Conservation (phyloP, 306 rosid genomes). For the Cucurbita argyrosperma region DNA sequence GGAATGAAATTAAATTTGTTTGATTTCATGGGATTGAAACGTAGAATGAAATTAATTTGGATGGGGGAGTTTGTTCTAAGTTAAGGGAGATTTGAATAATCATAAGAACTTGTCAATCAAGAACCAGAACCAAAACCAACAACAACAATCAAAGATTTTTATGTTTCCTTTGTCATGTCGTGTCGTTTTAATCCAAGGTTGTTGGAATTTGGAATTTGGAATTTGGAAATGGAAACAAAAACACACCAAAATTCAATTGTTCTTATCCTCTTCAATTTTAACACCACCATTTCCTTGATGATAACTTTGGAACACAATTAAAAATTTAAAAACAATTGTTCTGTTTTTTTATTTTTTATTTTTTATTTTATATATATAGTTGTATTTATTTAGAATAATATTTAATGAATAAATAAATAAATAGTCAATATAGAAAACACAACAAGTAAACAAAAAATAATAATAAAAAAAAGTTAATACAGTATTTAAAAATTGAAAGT, state of each 20-base stretch:
- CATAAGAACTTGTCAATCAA: background rate
- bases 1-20: background rate
- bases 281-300: too few relatives aligned
- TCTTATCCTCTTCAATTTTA: too few relatives aligned
- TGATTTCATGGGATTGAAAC: background rate
- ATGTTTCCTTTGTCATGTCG: background rate
- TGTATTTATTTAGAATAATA: too few relatives aligned
- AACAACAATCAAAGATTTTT: background rate
- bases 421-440: too few relatives aligned
- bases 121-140: background rate
- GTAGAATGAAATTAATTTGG: background rate
- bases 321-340: too few relatives aligned
- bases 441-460: too few relatives aligned
- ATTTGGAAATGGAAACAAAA: background rate
- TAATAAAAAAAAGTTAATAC: too few relatives aligned
- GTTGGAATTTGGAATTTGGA: background rate
- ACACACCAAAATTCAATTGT: background rate
- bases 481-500: background rate
- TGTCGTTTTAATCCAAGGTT: background rate
- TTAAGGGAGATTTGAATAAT: background rate
- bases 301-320: too few relatives aligned
- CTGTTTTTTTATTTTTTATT: too few relatives aligned
- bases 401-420: too few relatives aligned
- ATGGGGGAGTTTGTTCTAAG: background rate
- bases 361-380: too few relatives aligned